Evolutionary conservation across 495 filamentous ascomycete species (phyloP), one percentile per base, ranked within the genome.

Genomic region (Alectoria sarmentosa): DNA sequence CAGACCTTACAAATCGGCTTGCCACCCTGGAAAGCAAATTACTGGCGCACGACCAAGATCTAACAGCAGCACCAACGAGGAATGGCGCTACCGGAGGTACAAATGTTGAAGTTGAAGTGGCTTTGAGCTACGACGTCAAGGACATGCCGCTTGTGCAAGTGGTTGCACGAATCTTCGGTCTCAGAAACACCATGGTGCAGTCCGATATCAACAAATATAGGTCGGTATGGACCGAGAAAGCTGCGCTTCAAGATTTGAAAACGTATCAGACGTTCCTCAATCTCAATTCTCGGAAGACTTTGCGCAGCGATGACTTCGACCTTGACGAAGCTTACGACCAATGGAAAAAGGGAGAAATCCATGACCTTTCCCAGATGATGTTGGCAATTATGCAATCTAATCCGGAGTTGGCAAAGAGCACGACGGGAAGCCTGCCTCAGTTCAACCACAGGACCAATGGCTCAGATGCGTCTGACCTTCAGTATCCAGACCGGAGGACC

Each of bases 111-210:
- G 89, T 90, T 11, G 80, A 88, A 37, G 84, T 90, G 14, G 90
- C 92, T 3, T 73, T 94, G 56, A 94, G 86, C 73, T 91, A 96
- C 71, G 88, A 96, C 73, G 87, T 97, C 59, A 96, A 92, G 77
- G 95, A 99, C 71, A 99, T 99, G 95, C 86, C 86, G 28, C 82
- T 97, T 74, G 95, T 96, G 36, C 88, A 92, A 72, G 81, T 86
- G 58, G 93, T 98, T 32, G 85, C 86, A 52, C 87, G 81, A 63
- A 89, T 96, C 61, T 99, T 97, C 73, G 88, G 87, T 49, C 80
- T 91, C 60, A 83, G 85, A 48, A 84, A 87, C 52, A 81, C 84
- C 5, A 86, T 91, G 58, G 88, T 90, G 30, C 95, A 98, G 74
- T 80, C 80, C 30, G 92, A 96, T 69, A 89, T 99, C 69, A 88